phyloP scores from a whole-genome alignment of 2,329 filamentous ascomycete genomes.

The Paramyrothecium roridum region DNA sequence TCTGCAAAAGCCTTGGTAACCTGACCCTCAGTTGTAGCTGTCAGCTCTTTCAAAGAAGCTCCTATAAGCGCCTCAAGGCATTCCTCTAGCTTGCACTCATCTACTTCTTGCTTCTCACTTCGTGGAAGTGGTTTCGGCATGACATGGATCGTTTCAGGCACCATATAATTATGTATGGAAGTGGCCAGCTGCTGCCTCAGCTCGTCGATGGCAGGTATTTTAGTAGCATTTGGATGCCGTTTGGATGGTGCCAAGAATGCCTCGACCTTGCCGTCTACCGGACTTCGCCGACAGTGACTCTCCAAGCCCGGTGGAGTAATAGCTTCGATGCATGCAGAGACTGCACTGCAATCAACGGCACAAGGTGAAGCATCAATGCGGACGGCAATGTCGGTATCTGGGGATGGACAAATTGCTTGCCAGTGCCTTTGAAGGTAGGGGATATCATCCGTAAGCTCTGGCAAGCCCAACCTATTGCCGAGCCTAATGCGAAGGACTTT shows the following conservation, averaged over 20 bases:
- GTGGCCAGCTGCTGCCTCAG: slow-evolving; percentile 11
- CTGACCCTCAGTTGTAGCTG: slow-evolving; percentile 27
- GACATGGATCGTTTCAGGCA: slow-evolving; percentile 32
- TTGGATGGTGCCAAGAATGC: slow-evolving; percentile 17
- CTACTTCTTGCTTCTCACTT: slow-evolving; percentile 24
- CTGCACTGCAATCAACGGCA: slow-evolving; percentile 21
- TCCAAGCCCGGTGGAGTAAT: slow-evolving; percentile 11
- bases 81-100: slow-evolving; percentile 30
- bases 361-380: slow-evolving; percentile 34
- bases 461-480: slow-evolving; percentile 42
- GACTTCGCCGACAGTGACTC: slow-evolving; percentile 9
- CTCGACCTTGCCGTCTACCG: slow-evolving; percentile 8
- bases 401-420: slow-evolving; percentile 44
- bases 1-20: slow-evolving; percentile 42
- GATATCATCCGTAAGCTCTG: slow-evolving; percentile 40
- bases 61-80: slow-evolving; percentile 20
- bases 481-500: slow-evolving; percentile 55
- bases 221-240: neutral
- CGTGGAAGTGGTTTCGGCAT: slow-evolving; percentile 30
- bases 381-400: slow-evolving; percentile 41
- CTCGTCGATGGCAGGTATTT: slow-evolving; percentile 5
- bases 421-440: slow-evolving; percentile 43
- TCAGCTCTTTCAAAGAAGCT: slow-evolving; percentile 15
- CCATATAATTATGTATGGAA: slow-evolving; percentile 28
- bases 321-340: slow-evolving; percentile 19